Base-by-base conservation (phyloP, 2,329 filamentous ascomycete species). In the Trichoderma oligosporum region DNA sequence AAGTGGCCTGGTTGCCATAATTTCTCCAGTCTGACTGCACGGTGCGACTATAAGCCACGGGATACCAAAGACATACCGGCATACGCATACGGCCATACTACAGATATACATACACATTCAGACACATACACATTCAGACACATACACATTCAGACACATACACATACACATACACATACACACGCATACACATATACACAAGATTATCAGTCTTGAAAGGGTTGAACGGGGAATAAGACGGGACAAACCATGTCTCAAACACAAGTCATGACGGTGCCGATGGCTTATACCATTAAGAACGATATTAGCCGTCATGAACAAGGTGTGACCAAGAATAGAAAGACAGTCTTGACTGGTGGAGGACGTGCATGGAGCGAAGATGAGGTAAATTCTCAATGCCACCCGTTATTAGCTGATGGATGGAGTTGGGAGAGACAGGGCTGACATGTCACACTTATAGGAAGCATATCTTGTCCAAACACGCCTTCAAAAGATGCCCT, bases 321-420 rank as follows among this genome's bases (percentile, higher is more conserved):
- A 65, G 78, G 82, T 55, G 76, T 86, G 68, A 75, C 77, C 59
- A 88, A 89, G 74, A 83, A 79, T 69, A 81, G 86, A 61, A 89
- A 88, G 76, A 74, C 81, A 61, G 81, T 83, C 20, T 85, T 87
- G 59, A 88, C 86, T 49, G 87, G 88, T 62, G 87, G 88, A 64
- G 88, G 88, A 65, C 81, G 89, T 71, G 88, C 88, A 57, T 93
- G 89, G 89, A 91, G 88, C 62, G 89, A 92, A 70, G 88, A 91
- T 72, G 89, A 92, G 84, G 88, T 91, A 78, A 65, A 79, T 67
- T 27, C 12, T 29, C 27, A 12, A 16, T 53, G 27, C 7, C 42
- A 52, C 63, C 51, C 53, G 47, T 38, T 20, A 16, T 53, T 59
- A 35, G 42, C 20, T 36, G 42, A 24, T 42, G 57, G n/a, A 16